A percentile compares a stretch with the other conserved stretches of the same genome.
Evolutionary conservation across 129 eudicot species (phyloP).

Genomic region (Glebionis coronaria): DNA sequence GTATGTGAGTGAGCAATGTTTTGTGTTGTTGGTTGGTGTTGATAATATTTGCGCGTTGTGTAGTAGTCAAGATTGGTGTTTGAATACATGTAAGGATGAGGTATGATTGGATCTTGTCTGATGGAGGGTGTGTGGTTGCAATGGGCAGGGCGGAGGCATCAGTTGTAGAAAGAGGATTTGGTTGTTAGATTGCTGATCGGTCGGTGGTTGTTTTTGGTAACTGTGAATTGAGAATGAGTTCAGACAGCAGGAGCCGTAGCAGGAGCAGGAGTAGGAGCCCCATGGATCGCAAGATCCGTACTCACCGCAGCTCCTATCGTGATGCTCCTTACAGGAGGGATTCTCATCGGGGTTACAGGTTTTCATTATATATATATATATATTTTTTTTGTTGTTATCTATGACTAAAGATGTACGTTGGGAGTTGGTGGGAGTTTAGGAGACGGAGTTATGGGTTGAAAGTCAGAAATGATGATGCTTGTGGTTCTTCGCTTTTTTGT

Average conservation of each 20-base stretch:
- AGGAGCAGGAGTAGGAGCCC: conserved; percentile 91
- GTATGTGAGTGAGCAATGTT: no score
- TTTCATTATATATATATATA: conserved; percentile 17
- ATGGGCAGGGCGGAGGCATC: conserved; percentile 84
- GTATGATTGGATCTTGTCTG: conserved; percentile 50
- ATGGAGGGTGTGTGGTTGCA: conserved; percentile 96
- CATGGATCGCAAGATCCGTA: conserved; percentile 81
- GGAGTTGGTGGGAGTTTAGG: conserved; percentile 31
- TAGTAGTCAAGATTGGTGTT: conserved; percentile 54
- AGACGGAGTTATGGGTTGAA: conserved; percentile 16
- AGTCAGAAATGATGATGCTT: conserved; percentile 16
- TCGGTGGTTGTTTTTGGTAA: conserved; percentile 33
- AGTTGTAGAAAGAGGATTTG: conserved; percentile 48
- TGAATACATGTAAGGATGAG: conserved; percentile 41
- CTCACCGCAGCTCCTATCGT: conserved; percentile 76
- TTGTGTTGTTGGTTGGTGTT: no score
- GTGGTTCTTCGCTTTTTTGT: conserved; percentile 3
- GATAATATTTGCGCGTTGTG: conserved; percentile 35
- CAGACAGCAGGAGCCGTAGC: conserved; percentile 68
- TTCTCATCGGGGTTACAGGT: conserved; percentile 83
- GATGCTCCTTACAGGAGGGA: conserved; percentile 93
- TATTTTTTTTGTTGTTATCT: conserved; percentile 31
- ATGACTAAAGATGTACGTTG: conserved; percentile 18
- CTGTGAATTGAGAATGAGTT: conserved; percentile 53
- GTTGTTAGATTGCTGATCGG: conserved; percentile 34